Conservation (phyloP, 805 yeast species). For the Candida boleticola region DNA sequence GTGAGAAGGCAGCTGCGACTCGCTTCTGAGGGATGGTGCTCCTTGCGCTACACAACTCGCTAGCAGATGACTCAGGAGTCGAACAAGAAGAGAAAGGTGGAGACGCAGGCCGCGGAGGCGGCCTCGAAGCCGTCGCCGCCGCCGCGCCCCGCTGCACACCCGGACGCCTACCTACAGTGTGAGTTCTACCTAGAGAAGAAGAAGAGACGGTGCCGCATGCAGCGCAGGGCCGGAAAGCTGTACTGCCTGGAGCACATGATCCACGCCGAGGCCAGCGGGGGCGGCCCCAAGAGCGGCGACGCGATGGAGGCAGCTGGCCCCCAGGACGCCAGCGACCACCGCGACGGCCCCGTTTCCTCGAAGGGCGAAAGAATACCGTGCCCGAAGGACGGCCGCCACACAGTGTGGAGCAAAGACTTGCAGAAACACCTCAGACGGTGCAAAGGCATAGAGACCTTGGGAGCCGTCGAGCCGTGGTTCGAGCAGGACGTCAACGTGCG, state of each 20-base stretch:
- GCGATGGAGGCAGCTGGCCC: conserved; percentile 10
- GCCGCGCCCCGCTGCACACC: too few relatives aligned
- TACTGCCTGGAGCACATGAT: conserved; percentile 66
- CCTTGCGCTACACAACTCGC: too few relatives aligned
- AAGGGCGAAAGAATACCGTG: conserved; percentile 59
- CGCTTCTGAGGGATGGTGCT: too few relatives aligned
- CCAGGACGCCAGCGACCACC: too few relatives aligned
- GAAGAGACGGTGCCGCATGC: conserved; percentile 60
- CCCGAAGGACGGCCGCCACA: conserved; percentile 74
- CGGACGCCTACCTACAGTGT: too few relatives aligned
- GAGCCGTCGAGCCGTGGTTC: conserved; percentile 48
- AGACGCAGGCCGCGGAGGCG: too few relatives aligned
- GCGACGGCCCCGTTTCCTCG: too few relatives aligned
- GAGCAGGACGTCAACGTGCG: conserved; percentile 44
- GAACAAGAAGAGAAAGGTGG: conserved; percentile 3
- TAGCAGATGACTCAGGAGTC: conserved; percentile 1
- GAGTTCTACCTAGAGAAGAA: conserved; percentile 48
- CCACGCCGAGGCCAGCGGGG: conserved; percentile 9
- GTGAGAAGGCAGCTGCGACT: too few relatives aligned
- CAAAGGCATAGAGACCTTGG: conserved; percentile 34
- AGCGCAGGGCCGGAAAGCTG: conserved; percentile 45
- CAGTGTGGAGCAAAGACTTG: conserved; percentile 62
- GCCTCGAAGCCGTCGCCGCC: too few relatives aligned
- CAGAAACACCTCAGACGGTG: conserved; percentile 61
- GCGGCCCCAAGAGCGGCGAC: not conserved